Percentiles rank a stretch among this genome's conserved stretches.
These are phyloP conservation scores for Plasmodium inui DNA, from an alignment of 169 alveolate species.

Conservation along the genomic window DNA sequence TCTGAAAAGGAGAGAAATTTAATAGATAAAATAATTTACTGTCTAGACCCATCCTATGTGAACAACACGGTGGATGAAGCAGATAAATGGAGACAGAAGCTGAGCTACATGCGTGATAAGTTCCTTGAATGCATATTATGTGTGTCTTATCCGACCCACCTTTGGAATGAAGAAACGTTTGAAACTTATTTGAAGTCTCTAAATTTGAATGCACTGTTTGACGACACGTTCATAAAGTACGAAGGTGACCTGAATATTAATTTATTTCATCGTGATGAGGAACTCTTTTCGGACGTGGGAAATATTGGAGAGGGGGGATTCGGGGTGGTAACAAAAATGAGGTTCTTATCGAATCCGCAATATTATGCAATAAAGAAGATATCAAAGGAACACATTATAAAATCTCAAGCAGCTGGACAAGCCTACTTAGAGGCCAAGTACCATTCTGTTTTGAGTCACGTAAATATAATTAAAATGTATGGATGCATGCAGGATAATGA, in stretches of 20 bases:
- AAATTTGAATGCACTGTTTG: conserved; percentile 57
- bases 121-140: conserved; percentile 57
- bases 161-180: conserved; percentile 57
- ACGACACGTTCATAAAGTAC: conserved; percentile 72
- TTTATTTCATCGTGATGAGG: conserved; percentile 57
- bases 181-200: conserved; percentile 32
- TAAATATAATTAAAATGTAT: conserved; percentile 73
- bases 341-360: conserved; percentile 35
- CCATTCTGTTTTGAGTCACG: conserved; percentile 69
- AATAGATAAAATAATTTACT: conserved; percentile 57
- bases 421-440: conserved; percentile 69
- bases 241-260: conserved; percentile 39
- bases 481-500: conserved; percentile 74
- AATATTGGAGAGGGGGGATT: conserved; percentile 75
- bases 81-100: conserved; percentile 36
- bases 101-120: conserved; percentile 70
- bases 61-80: conserved; percentile 44
- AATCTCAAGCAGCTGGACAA: conserved; percentile 76
- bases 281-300: conserved; percentile 64
- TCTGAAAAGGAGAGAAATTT: conserved; percentile 62
- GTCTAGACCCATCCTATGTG: conserved; percentile 69
- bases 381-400: conserved; percentile 68
- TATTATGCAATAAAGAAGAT: conserved; percentile 73
- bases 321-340: conserved; percentile 72
- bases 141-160: conserved; percentile 36